These are phyloP conservation scores for Yamadazyma trypodendri DNA, from an alignment of 1,139 yeast species.

Conservation along the genomic window DNA sequence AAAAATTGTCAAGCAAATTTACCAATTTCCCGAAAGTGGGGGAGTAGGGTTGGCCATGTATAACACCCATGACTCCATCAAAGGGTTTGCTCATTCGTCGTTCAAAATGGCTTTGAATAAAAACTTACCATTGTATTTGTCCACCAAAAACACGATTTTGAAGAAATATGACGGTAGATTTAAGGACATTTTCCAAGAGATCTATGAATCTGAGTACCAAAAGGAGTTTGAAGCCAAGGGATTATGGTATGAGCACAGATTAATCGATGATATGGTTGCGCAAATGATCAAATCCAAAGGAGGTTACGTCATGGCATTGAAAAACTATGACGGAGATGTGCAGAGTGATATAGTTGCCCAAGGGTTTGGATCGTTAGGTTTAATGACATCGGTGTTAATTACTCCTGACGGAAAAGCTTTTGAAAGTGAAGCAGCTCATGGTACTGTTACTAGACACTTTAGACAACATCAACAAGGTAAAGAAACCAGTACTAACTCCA, in stretches of 20 bases:
- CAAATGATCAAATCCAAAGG: slow-evolving; percentile 96
- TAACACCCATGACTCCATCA: slow-evolving; percentile 88
- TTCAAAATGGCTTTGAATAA: slow-evolving; percentile 83
- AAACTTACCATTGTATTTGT: slow-evolving; percentile 74
- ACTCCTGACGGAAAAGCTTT: slow-evolving; percentile 95
- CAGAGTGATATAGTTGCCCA: slow-evolving; percentile 97
- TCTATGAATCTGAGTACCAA: slow-evolving; percentile 72
- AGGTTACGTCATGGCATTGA: slow-evolving; percentile 91
- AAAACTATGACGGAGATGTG: slow-evolving; percentile 97
- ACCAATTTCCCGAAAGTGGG: slow-evolving; percentile 59
- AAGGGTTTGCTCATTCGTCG: slow-evolving; percentile 88
- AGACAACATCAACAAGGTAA: slow-evolving; percentile 94
- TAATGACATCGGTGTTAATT: slow-evolving; percentile 92
- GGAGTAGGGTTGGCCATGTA: slow-evolving; percentile 95
- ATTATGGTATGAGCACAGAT: slow-evolving; percentile 93
- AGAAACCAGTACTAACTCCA: slow-evolving; percentile 96
- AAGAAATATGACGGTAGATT: slow-evolving; percentile 92
- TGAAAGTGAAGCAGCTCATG: slow-evolving; percentile 97
- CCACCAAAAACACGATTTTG: slow-evolving; percentile 92
- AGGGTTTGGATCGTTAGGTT: slow-evolving; percentile 94
- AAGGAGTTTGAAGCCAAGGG: slow-evolving; percentile 68
- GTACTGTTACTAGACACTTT: slow-evolving; percentile 94
- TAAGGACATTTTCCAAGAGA: slow-evolving; percentile 85
- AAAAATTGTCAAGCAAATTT: slow-evolving; percentile 59
- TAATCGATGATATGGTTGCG: slow-evolving; percentile 98